Base-by-base conservation (phyloP, 1,139 yeast species). In the Scheffersomyces parashehatae region DNA sequence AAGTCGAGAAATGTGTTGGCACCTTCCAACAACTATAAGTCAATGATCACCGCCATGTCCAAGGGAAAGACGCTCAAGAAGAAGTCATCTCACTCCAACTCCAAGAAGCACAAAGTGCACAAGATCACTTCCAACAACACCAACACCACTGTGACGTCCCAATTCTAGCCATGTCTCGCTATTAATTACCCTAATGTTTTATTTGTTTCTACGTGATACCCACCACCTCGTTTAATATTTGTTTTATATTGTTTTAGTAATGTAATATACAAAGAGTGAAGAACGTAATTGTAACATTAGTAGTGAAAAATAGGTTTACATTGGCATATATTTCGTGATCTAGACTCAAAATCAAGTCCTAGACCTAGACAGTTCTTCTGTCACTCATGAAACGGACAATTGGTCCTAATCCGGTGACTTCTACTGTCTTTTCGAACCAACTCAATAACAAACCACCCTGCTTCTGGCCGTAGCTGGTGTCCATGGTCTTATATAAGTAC, bases 391-490 rank as follows among this genome's bases (percentile, higher is more conserved):
- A 89, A 56, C 97, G 82, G 40, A 88, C 87, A 55, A 93, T 85
- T 35, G 96, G 88, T 9, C 96, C 97, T 61, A 87, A 83, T 13
- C 98, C 98, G 11, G 91, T 81, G 36, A 81, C 68, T 50, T 86
- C 95, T 34, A 88, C 84, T 24, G 95, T 81, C 67, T 89, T 90
- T 56, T 93, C 98, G 61, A 86, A 89, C 99, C 99, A 95, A 33
- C 83, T 79, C 58, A 95, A 79, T 56, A 95, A 67, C 43, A 85
- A 75, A 38, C 96, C 96, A 15, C 97, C 96, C 55, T 86, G 90
- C 55, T 87, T 88, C 52, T 90, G 89, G 4, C 95, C 89, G 53
- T 82, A 82, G 28, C 82, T 76, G 8, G 85, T 71, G 34, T 83
- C 73, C 96, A 95, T 89, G 37, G 89, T 90, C 58, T 85, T 86